phyloP scores from a whole-genome alignment of 352 stramenopile species.

The Blastocystis sp. region DNA sequence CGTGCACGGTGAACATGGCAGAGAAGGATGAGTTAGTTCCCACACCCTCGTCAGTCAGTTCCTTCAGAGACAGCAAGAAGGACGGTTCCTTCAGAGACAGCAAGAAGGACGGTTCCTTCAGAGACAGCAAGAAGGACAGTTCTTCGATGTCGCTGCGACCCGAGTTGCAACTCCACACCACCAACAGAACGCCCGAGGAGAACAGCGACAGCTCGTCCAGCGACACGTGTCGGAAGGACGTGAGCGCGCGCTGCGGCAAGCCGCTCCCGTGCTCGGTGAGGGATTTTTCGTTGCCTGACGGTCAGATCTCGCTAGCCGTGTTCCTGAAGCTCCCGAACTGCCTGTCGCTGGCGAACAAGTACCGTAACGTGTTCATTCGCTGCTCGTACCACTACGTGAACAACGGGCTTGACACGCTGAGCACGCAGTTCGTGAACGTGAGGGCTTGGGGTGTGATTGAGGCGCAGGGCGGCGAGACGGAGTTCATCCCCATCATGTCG shows the following conservation, averaged over 20 bases:
- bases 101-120: no score
- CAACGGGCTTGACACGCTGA: neutral
- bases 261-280: slow-evolving; percentile 32
- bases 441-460: neutral
- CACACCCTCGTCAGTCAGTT: no score
- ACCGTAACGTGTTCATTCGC: slow-evolving; percentile 48
- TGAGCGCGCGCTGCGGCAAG: slow-evolving; percentile 26
- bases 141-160: neutral
- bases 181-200: neutral
- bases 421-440: neutral
- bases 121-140: neutral
- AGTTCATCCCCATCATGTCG: slow-evolving; percentile 2
- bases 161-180: neutral
- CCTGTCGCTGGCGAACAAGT: neutral
- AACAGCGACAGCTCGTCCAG: neutral
- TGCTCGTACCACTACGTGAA: slow-evolving; percentile 2
- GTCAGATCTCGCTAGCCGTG: slow-evolving; percentile 31
- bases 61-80: no score
- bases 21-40: neutral
- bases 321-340: slow-evolving; percentile 17
- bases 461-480: slow-evolving; percentile 32
- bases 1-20: neutral
- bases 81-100: no score
- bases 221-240: neutral
- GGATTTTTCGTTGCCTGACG: neutral